Evolutionary conservation across 345 rosid species (phyloP), one percentile per base, ranked within the genome.

Genomic region (Eucalyptus microcorys): DNA sequence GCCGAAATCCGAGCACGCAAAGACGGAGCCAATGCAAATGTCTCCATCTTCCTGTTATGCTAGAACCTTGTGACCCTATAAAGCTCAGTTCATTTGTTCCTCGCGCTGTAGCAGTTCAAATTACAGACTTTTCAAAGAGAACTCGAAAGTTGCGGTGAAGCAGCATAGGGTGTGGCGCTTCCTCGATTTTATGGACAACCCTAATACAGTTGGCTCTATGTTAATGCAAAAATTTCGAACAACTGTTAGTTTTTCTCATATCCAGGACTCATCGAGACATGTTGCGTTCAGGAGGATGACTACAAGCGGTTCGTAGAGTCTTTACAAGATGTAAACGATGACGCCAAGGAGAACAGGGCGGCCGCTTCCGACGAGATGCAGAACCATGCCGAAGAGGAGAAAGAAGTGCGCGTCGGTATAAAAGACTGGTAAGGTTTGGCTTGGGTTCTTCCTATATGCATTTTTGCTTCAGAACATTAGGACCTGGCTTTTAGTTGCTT

Each of bases 371-470:
- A 80, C 53, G 57, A 50, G 49, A 47, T 59, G 64, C 64, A 87
- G 66, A 48, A 87, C 26, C 52, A 48, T 40, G n/a, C 43, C n/a
- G 47, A 22, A 86, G 47, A 37, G 42, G 93, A 88, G 86, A 88
- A 87, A 6, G 95, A 95, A 93, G 92, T 93, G 76, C 93, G 95
- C 1, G 89, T 95, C 47, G 98, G 98, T 49, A 93, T 96, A 30
- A 96, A 93, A 90, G 98, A 97, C 91, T 96, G 98, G 99, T 97
- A 16, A 92, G 95, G 1, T 37, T 37, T 37, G 7, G 26, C 45
- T 37, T 37, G 83, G 26, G 8, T 37, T 37, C 47, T 76, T 76
- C 81, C 47, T 21, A 21, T 17, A 1, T 37, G 83, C 83, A 1
- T 9, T 10, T 76, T 76, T 37, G 45, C 83, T 76, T 76, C 83